Evolutionary conservation across 148 eudicot genomes (phyloP).

Genomic region (Salicornia ramosissima): DNA sequence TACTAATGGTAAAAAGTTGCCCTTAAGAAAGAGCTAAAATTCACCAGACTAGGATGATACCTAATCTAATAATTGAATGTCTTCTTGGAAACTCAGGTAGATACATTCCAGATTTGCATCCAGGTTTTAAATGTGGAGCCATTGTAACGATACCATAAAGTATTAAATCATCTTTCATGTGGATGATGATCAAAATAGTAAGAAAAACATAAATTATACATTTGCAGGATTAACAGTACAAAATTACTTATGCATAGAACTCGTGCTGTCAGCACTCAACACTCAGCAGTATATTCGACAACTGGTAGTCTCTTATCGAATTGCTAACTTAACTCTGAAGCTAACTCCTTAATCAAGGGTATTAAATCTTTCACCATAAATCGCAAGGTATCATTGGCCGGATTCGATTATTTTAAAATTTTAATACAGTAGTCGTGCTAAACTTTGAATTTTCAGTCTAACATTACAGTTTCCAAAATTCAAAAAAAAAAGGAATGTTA

Average conservation of each 20-base stretch:
- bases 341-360: constrained; percentile 5
- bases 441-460: constrained; percentile 9
- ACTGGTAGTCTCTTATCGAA: too few relatives aligned
- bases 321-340: constrained; percentile 1
- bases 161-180: too few relatives aligned
- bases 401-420: too few relatives aligned
- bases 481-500: not conserved
- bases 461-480: not conserved
- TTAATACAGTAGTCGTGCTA: not conserved
- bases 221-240: too few relatives aligned
- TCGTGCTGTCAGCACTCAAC: not conserved
- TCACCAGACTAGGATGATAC: not conserved
- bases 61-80: not conserved
- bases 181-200: too few relatives aligned
- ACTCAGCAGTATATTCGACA: too few relatives aligned
- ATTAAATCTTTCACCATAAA: too few relatives aligned
- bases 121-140: not conserved
- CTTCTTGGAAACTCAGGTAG: not conserved
- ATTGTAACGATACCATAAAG: too few relatives aligned
- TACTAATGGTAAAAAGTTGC: not conserved
- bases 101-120: not conserved
- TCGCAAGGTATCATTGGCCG: too few relatives aligned
- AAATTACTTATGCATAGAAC: not conserved
- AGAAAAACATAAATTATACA: not conserved
- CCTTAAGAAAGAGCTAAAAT: not conserved